A percentile compares a stretch with the other conserved stretches of the same genome.
Evolutionary conservation across 257 asterid genomes (phyloP).

Genomic region (Eucommia ulmoides): DNA sequence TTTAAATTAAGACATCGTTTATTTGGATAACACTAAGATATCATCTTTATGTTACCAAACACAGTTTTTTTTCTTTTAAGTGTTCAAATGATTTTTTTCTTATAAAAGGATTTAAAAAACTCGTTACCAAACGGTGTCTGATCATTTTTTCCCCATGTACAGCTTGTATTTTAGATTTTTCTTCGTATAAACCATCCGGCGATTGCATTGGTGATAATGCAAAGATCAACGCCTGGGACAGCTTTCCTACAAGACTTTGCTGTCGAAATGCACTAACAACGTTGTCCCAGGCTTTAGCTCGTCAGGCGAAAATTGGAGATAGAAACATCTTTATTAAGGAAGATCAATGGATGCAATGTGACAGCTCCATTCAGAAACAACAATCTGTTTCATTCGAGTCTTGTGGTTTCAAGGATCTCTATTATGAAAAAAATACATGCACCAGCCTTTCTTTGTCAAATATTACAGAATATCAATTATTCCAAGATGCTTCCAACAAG

Average conservation of each 20-base stretch:
- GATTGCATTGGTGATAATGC: slow-evolving; percentile 34
- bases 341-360: slow-evolving; percentile 35
- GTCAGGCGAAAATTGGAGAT: slow-evolving; percentile 13
- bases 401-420: slow-evolving; percentile 37
- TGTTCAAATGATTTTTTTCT: too few relatives aligned
- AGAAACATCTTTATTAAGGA: slow-evolving; percentile 25
- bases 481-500: slow-evolving; percentile 9
- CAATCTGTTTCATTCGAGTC: slow-evolving; percentile 25
- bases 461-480: slow-evolving; percentile 5
- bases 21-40: too few relatives aligned
- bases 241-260: slow-evolving; percentile 39
- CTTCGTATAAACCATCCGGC: slow-evolving; percentile 44
- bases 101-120: too few relatives aligned
- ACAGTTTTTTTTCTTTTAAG: too few relatives aligned
- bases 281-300: slow-evolving; percentile 42
- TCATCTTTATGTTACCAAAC: too few relatives aligned
- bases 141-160: slow-evolving; percentile 10
- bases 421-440: slow-evolving; percentile 29
- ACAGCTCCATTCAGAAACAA: slow-evolving; percentile 24
- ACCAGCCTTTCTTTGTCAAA: slow-evolving; percentile 17
- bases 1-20: too few relatives aligned
- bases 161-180: slow-evolving; percentile 53
- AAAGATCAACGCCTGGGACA: slow-evolving; percentile 31
- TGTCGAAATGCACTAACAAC: slow-evolving; percentile 44
- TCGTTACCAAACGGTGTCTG: too few relatives aligned